Evolutionary conservation across 2,329 filamentous ascomycete species (phyloP).

Genomic region (Diaporthe citrichinensis): DNA sequence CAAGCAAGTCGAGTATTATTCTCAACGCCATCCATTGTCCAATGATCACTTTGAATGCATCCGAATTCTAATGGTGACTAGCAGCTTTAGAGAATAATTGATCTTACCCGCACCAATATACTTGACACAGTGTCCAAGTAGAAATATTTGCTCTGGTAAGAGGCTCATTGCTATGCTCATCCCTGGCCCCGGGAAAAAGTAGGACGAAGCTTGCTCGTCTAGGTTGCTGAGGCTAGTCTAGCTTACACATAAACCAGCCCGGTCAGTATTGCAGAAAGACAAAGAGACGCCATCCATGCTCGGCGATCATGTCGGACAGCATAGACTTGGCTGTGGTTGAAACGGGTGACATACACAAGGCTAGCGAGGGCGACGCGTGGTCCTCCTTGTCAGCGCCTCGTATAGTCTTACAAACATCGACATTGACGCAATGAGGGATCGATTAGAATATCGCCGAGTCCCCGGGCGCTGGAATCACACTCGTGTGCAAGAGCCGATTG

Average conservation of each 20-base stretch:
- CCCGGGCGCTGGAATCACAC: not conserved
- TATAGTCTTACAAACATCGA: not conserved
- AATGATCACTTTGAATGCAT: not conserved
- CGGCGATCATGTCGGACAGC: not conserved
- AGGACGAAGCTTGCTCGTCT: not conserved
- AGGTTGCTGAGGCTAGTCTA: not conserved
- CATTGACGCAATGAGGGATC: not conserved
- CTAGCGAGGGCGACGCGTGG: not conserved
- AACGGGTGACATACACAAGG: too few relatives aligned
- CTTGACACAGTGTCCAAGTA: not conserved
- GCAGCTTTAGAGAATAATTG: not conserved
- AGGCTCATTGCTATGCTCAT: not conserved
- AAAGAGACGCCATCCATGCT: not conserved
- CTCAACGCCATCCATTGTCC: not conserved
- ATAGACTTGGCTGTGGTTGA: not conserved
- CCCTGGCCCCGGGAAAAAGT: not conserved
- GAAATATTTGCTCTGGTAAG: not conserved
- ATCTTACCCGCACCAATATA: not conserved
- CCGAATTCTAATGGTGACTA: not conserved
- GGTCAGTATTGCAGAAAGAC: too few relatives aligned
- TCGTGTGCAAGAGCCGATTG: not conserved
- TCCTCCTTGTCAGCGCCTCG: not conserved
- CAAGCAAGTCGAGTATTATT: not conserved
- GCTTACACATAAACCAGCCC: not conserved
- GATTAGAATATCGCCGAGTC: conserved; percentile 7